Evolutionary conservation across 2,329 filamentous ascomycete genomes (phyloP).

Genomic region (Fusarium nygamai): DNA sequence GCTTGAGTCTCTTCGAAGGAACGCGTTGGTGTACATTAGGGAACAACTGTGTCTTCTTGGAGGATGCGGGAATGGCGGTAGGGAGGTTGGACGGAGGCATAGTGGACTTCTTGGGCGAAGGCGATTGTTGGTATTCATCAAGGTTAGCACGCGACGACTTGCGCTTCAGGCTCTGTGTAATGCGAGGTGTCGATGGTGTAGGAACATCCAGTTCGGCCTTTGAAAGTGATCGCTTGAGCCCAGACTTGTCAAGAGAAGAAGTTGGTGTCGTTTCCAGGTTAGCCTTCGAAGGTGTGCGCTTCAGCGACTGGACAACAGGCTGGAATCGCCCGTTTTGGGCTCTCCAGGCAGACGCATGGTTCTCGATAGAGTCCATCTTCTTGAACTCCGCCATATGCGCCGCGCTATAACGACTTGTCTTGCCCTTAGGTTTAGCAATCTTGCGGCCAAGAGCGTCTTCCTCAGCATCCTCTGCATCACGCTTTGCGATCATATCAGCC

Average conservation of each 20-base stretch:
- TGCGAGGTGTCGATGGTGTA: constrained; percentile 55
- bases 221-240: constrained; percentile 62
- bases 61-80: constrained; percentile 31
- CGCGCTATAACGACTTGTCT: constrained; percentile 81
- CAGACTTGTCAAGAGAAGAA: constrained; percentile 46
- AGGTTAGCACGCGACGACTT: constrained; percentile 45
- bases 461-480: constrained; percentile 62
- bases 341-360: constrained; percentile 83
- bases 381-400: constrained; percentile 89
- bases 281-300: constrained; percentile 58
- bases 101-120: constrained; percentile 43
- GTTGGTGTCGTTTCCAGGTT: constrained; percentile 51
- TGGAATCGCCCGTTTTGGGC: constrained; percentile 63
- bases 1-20: constrained; percentile 76
- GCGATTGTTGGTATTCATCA: constrained; percentile 45
- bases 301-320: constrained; percentile 54
- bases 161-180: constrained; percentile 51
- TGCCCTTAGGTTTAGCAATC: constrained; percentile 83
- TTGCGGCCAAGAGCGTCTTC: constrained; percentile 65
- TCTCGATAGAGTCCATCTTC: constrained; percentile 97
- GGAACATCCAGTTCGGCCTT: constrained; percentile 64
- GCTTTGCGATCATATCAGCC: constrained; percentile 70
- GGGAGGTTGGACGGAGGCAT: constrained; percentile 36
- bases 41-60: constrained; percentile 27
- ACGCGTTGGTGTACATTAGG: constrained; percentile 37